Evolutionary conservation across 1,284 basidiomycete species (phyloP).

Genomic region (Puccinia coronata): DNA sequence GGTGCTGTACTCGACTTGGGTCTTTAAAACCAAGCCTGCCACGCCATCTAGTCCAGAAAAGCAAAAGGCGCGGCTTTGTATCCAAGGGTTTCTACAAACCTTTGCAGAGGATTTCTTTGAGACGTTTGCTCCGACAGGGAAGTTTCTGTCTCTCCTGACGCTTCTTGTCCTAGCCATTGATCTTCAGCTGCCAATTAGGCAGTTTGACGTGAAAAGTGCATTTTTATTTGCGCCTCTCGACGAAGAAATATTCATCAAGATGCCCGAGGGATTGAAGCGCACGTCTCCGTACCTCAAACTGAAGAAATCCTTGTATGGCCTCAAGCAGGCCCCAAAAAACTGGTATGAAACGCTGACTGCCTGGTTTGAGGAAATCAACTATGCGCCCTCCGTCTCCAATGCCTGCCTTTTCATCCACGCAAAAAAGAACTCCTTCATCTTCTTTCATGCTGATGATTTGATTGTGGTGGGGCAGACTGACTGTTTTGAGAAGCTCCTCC

Average conservation of each 20-base stretch:
- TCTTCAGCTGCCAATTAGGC: conserved; percentile 58
- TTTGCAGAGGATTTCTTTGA: too few species aligned
- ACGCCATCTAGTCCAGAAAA: conserved; percentile 55
- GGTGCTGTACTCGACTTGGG: conserved; percentile 59
- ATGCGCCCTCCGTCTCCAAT: background rate
- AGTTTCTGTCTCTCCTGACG: too few species aligned
- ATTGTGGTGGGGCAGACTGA: background rate
- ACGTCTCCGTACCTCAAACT: background rate
- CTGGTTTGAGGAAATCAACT: too few species aligned
- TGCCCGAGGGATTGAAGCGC: conserved; percentile 54
- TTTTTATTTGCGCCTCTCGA: conserved; percentile 62
- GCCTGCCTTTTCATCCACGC: conserved; percentile 6
- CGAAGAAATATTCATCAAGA: conserved; percentile 60
- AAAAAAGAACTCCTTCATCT: background rate
- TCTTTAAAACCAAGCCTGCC: conserved; percentile 60
- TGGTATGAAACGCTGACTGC: too few species aligned
- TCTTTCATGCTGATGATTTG: conserved; percentile 10
- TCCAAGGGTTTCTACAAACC: too few species aligned
- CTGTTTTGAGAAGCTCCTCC: background rate
- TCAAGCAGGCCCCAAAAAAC: too few species aligned
- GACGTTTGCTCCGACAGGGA: too few species aligned
- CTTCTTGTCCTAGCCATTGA: conserved; percentile 60
- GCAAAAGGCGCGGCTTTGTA: conserved; percentile 61
- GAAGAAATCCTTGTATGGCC: conserved; percentile 5
- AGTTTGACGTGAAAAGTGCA: conserved; percentile 61